Base-by-base conservation (phyloP, 2,329 filamentous ascomycete species). In the Phoma sp. region DNA sequence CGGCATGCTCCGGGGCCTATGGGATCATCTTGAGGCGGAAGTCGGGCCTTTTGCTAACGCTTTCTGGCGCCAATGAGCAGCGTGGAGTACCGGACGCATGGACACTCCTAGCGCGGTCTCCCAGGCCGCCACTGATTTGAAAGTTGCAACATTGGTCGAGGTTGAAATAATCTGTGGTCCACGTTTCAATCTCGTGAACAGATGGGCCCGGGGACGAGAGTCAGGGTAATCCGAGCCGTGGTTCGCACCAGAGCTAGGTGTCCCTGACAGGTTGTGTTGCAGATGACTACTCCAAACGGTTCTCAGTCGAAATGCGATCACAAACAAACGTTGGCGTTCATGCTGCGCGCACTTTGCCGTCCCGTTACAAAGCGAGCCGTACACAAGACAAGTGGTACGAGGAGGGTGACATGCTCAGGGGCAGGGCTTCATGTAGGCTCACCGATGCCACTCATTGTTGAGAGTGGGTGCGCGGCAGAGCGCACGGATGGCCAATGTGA, bases 381-480 rank as follows among this genome's bases (percentile, higher is more conserved):
- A 17, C 25, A 5, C 23, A 29, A 14, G 18, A 5, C 23, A 39
- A 33, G 25, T 40, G 26, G 20, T 1, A 17, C 40, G 18, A n/a
- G 23, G 29, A n/a, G 17, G 30, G 38, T 45, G 33, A 43, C 32
- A 36, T 47, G 21, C 38, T 54, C 51, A 53, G 45, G 51, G 51
- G 51, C 50, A 25, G 21, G 26, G 23, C 28, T 33, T 15, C 7
- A 39, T 30, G 32, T 17, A 28, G 17, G 9, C 43, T 33, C 33
- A 54, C 45, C 39, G 45, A 52, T 54, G 45, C 20, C 21, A 25
- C 39, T 32, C n/a, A 45, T 36, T 53, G 51, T 54, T 54, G 51
- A 45, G 45, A 54, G 51, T 45, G 51, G 51, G 37, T 29, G 48
- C 32, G 34, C 32, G 38, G 51, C 51, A 43, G 45, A 34, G 39